Conservation (phyloP, 2,329 filamentous ascomycete genomes). For the Coniochaeta prunicola region DNA sequence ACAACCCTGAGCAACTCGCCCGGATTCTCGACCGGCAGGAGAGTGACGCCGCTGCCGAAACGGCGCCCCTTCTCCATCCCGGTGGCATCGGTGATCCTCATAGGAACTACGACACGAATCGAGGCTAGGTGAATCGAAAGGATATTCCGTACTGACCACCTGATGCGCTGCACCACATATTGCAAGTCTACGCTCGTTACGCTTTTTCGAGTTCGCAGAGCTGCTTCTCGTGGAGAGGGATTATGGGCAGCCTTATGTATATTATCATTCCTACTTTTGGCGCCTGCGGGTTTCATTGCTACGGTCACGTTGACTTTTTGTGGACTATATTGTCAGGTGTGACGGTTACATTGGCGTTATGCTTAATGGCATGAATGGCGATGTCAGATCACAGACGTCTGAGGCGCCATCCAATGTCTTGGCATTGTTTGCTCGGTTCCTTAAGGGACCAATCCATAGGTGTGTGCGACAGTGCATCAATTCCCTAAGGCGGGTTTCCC, state of each 20-base stretch:
- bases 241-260: not conserved
- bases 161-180: not conserved
- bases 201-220: not conserved
- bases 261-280: not conserved
- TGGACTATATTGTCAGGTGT: not conserved
- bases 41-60: constrained; percentile 41
- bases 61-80: constrained; percentile 40
- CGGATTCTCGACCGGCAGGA: constrained; percentile 44
- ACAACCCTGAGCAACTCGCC: constrained; percentile 43
- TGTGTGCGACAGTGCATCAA: not conserved
- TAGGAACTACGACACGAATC: constrained; percentile 29
- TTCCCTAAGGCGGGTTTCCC: not conserved
- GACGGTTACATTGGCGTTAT: not conserved
- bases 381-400: not conserved
- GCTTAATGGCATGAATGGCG: not conserved
- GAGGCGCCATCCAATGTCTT: not conserved
- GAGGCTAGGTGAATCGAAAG: constrained; percentile 10
- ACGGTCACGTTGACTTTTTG: not conserved
- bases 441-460: not conserved
- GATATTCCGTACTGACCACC: constrained; percentile 6
- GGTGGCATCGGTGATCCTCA: constrained; percentile 40
- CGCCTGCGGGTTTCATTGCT: not conserved
- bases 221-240: not conserved
- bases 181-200: not conserved
- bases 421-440: not conserved